These are phyloP conservation scores for Cladosporium sp. DNA, from an alignment of 2,329 filamentous ascomycete genomes.

Conservation along the genomic window DNA sequence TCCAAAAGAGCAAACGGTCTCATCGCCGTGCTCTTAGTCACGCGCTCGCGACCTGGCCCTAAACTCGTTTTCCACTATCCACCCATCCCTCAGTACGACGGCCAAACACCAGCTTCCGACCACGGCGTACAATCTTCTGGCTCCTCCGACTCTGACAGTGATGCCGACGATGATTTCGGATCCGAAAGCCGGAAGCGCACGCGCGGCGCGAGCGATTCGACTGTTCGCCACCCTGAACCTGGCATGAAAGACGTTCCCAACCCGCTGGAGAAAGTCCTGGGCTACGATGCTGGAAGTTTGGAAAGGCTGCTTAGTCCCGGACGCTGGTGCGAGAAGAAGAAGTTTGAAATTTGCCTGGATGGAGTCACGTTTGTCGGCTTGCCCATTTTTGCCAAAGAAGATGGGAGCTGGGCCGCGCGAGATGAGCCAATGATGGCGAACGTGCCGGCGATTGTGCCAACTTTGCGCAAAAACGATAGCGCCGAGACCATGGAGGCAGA, in stretches of 20 bases:
- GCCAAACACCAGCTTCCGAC: neutral
- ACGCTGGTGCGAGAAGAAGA: conserved; percentile 66
- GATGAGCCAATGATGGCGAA: conserved; percentile 8
- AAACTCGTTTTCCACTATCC: conserved; percentile 84
- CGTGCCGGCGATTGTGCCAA: conserved; percentile 8
- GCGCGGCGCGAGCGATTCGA: conserved; percentile 7
- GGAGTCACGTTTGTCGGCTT: conserved; percentile 78
- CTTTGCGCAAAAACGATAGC: neutral
- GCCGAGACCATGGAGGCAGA: conserved; percentile 1
- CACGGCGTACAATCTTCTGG: neutral
- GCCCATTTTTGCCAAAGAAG: conserved; percentile 77
- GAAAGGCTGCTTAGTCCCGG: conserved; percentile 78
- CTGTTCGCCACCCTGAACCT: conserved; percentile 4
- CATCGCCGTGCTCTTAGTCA: conserved; percentile 71
- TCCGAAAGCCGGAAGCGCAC: neutral
- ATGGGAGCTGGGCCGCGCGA: conserved; percentile 46
- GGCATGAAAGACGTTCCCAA: neutral
- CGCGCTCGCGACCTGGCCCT: conserved; percentile 75
- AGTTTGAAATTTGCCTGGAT: conserved; percentile 81
- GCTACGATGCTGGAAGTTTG: conserved; percentile 60
- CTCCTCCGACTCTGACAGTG: neutral
- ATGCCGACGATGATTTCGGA: neutral
- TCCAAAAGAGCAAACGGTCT: conserved; percentile 35
- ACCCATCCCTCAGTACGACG: neutral
- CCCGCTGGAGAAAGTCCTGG: conserved; percentile 24